Conservation (phyloP, 2,329 filamentous ascomycete genomes). For the Metarhizium brunneum region DNA sequence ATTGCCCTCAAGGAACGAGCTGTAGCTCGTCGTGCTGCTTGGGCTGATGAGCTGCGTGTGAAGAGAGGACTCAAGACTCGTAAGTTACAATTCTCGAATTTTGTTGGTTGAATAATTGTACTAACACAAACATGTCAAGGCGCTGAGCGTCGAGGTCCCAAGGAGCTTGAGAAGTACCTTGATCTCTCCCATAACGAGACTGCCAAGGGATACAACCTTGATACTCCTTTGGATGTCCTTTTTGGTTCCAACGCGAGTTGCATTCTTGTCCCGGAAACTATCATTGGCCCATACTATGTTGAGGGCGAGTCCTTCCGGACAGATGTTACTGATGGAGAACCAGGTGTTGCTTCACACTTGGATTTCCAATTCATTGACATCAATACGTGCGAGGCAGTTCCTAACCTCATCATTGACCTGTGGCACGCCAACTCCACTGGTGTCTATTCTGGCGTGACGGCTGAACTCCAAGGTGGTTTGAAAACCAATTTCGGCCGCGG, state of each 20-base stretch:
- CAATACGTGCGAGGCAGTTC: constrained; percentile 29
- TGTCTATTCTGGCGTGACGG: constrained; percentile 32
- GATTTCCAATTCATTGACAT: constrained; percentile 35
- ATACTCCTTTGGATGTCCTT: constrained; percentile 5
- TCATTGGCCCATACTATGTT: constrained; percentile 17
- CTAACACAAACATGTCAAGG: background rate
- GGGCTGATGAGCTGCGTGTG: constrained; percentile 6
- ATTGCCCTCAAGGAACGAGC: constrained; percentile 6
- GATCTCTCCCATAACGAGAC: constrained; percentile 5
- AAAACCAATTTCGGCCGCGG: constrained; percentile 30
- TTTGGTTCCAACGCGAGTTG: constrained; percentile 10
- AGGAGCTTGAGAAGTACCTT: constrained; percentile 4
- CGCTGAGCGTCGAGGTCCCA: constrained; percentile 1
- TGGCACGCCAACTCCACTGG: constrained; percentile 38
- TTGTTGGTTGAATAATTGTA: background rate
- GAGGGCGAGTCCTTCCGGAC: constrained; percentile 27
- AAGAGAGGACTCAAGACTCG: constrained; percentile 5
- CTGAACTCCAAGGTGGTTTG: constrained; percentile 25
- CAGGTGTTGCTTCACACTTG: constrained; percentile 29
- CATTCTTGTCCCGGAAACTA: constrained; percentile 9
- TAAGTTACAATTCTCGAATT: background rate
- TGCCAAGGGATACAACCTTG: background rate
- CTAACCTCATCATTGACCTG: constrained; percentile 30
- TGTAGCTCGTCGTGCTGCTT: constrained; percentile 7
- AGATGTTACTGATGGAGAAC: constrained; percentile 29